These are phyloP conservation scores for Xylaria multiplex DNA, from an alignment of 2,329 filamentous ascomycete genomes.

Conservation along the genomic window DNA sequence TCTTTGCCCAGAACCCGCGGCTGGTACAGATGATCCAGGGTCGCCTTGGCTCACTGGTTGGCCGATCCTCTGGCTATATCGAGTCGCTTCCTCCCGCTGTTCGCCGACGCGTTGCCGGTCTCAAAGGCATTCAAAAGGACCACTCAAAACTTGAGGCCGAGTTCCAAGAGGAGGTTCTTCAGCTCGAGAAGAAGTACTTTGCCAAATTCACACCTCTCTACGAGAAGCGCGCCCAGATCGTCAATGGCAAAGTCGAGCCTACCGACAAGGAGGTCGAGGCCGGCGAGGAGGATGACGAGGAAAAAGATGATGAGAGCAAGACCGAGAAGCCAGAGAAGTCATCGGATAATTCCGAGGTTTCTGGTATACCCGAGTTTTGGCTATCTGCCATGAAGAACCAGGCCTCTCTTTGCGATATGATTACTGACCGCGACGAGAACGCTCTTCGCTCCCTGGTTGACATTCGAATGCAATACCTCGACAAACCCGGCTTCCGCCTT, in stretches of 20 bases:
- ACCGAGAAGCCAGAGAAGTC: conserved; percentile 66
- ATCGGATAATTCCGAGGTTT: conserved; percentile 62
- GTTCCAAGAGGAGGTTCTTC: conserved; percentile 97
- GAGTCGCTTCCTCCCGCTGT: conserved; percentile 92
- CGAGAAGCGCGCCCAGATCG: conserved; percentile 90
- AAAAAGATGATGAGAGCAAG: conserved; percentile 62
- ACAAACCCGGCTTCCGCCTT: conserved; percentile 96
- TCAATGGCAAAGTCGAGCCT: conserved; percentile 88
- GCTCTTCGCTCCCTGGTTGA: conserved; percentile 90
- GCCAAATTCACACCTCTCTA: conserved; percentile 98
- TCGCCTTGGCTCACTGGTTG: conserved; percentile 91
- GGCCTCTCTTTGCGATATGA: conserved; percentile 95
- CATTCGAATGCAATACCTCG: conserved; percentile 98
- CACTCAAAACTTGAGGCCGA: conserved; percentile 98
- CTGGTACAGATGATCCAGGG: conserved; percentile 98
- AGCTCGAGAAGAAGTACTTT: conserved; percentile 99
- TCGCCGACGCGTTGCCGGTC: conserved; percentile 89
- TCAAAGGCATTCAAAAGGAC: conserved; percentile 98
- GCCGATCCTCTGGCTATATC: conserved; percentile 95
- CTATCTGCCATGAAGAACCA: conserved; percentile 99
- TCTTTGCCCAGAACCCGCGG: conserved; percentile 95
- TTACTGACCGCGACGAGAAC: conserved; percentile 95
- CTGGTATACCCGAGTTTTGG: conserved; percentile 99
- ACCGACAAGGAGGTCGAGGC: conserved; percentile 87
- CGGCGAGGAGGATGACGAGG: conserved; percentile 82